Conservation (phyloP, 2,329 filamentous ascomycete species). For the Proliferodiscus dingleyae region DNA sequence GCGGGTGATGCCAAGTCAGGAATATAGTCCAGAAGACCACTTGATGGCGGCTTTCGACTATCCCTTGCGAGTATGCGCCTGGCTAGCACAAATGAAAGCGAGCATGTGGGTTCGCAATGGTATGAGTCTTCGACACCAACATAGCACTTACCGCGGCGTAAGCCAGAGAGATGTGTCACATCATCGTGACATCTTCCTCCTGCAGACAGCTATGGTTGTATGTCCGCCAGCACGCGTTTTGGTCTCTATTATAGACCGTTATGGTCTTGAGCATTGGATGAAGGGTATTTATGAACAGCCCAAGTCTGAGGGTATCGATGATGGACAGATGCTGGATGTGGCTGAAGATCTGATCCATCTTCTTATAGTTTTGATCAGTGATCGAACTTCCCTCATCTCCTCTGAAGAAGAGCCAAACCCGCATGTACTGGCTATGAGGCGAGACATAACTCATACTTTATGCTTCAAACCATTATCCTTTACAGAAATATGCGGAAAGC, state of each 20-base stretch:
- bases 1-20: slow-evolving; percentile 47
- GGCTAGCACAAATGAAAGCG: slow-evolving; percentile 96
- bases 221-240: slow-evolving; percentile 80
- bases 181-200: slow-evolving; percentile 87
- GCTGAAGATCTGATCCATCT: slow-evolving; percentile 95
- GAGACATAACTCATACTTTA: slow-evolving; percentile 87
- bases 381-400: slow-evolving; percentile 74
- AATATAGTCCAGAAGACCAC: slow-evolving; percentile 67
- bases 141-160: slow-evolving; percentile 86
- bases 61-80: slow-evolving; percentile 86
- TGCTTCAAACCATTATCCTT: slow-evolving; percentile 96
- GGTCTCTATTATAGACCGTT: slow-evolving; percentile 86
- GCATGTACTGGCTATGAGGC: slow-evolving; percentile 67
- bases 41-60: slow-evolving; percentile 88
- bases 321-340: slow-evolving; percentile 82
- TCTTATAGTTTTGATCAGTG: slow-evolving; percentile 83
- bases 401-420: slow-evolving; percentile 60
- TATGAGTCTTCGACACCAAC: slow-evolving; percentile 91
- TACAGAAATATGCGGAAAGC: slow-evolving; percentile 79
- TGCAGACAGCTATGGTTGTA: slow-evolving; percentile 85
- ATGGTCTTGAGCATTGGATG: slow-evolving; percentile 83
- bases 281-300: slow-evolving; percentile 68
- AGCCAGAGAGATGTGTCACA: slow-evolving; percentile 87
- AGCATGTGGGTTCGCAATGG: slow-evolving; percentile 99
- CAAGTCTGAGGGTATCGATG: slow-evolving; percentile 72